These are phyloP conservation scores for Aspergillus sp. DNA, from an alignment of 2,329 filamentous ascomycete genomes.

Conservation along the genomic window DNA sequence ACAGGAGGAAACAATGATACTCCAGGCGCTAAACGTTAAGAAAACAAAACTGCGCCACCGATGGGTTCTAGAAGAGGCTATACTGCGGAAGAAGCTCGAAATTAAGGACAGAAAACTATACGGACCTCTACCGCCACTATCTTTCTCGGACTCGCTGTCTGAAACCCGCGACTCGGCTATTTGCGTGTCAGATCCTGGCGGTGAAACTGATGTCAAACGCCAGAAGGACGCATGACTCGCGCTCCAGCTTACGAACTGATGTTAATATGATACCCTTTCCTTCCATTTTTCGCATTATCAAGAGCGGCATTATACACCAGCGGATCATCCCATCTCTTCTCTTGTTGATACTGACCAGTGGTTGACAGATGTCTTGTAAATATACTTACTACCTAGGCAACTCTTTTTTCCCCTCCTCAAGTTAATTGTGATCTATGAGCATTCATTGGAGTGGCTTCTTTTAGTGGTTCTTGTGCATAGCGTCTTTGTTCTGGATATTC, in stretches of 20 bases:
- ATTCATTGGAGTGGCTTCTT: slow-evolving; percentile 16
- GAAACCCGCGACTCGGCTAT: slow-evolving; percentile 33
- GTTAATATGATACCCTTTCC: slow-evolving; percentile 27
- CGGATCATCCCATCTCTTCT: slow-evolving; percentile 5
- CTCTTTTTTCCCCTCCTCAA: slow-evolving; percentile 10
- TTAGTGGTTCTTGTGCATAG: slow-evolving; percentile 26
- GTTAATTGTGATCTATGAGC: slow-evolving; percentile 2
- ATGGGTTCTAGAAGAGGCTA: slow-evolving; percentile 46
- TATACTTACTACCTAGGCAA: slow-evolving; percentile 2
- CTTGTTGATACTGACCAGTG: slow-evolving; percentile 9
- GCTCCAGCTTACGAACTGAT: slow-evolving; percentile 24
- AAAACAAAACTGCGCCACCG: slow-evolving; percentile 35
- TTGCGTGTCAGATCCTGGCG: slow-evolving; percentile 21
- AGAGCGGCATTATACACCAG: slow-evolving; percentile 16
- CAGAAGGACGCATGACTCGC: slow-evolving; percentile 17
- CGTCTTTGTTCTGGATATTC: slow-evolving; percentile 9
- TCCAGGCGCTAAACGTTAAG: slow-evolving; percentile 35
- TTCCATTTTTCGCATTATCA: slow-evolving; percentile 10
- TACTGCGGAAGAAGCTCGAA: slow-evolving; percentile 41
- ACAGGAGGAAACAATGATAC: slow-evolving; percentile 30
- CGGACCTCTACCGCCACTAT: slow-evolving; percentile 39
- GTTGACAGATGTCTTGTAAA: slow-evolving; percentile 18
- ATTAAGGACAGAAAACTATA: slow-evolving; percentile 34
- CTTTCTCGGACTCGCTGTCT: slow-evolving; percentile 29
- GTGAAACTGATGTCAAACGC: slow-evolving; percentile 17